Conservation (phyloP, 805 yeast species). For the Yamadazyma philogaea region DNA sequence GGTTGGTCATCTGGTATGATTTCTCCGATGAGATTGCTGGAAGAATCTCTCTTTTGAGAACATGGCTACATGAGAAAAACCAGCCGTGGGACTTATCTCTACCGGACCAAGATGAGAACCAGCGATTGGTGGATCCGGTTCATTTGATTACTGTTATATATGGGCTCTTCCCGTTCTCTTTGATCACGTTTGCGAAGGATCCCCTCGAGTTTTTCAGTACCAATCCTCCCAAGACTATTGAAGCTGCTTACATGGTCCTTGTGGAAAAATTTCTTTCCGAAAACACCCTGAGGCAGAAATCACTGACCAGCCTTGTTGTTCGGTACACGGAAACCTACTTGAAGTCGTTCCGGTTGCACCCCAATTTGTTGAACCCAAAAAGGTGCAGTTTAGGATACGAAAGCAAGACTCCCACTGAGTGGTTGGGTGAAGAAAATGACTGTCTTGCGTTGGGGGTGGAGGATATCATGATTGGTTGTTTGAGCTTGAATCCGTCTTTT, state of each 20-base stretch:
- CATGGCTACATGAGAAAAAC: slow-evolving; percentile 8
- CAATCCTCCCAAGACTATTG: slow-evolving; percentile 16
- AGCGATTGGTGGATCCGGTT: slow-evolving; percentile 18
- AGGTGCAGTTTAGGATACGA: slow-evolving; percentile 18
- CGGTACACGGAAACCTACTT: slow-evolving; percentile 24
- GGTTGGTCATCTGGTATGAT: slow-evolving; percentile 32
- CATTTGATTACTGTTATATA: slow-evolving; percentile 50
- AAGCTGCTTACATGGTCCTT: slow-evolving; percentile 7
- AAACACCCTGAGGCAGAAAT: background rate
- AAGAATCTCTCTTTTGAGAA: slow-evolving; percentile 10
- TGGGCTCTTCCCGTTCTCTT: slow-evolving; percentile 54
- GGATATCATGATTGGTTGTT: slow-evolving; percentile 23
- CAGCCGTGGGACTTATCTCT: slow-evolving; percentile 19
- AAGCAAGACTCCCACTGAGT: slow-evolving; percentile 17
- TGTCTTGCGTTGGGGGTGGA: slow-evolving; percentile 18
- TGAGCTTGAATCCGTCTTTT: slow-evolving; percentile 20
- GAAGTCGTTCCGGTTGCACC: slow-evolving; percentile 45
- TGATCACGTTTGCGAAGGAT: slow-evolving; percentile 39
- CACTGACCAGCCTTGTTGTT: background rate
- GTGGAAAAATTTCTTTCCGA: background rate
- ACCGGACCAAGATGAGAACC: slow-evolving; percentile 12
- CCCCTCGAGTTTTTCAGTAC: slow-evolving; percentile 35
- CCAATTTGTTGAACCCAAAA: slow-evolving; percentile 37
- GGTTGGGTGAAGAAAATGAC: slow-evolving; percentile 18
- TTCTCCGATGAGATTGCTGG: slow-evolving; percentile 13